These are phyloP conservation scores for Paralagenidium karlingii DNA, from an alignment of 352 stramenopile species.

Conservation along the genomic window DNA sequence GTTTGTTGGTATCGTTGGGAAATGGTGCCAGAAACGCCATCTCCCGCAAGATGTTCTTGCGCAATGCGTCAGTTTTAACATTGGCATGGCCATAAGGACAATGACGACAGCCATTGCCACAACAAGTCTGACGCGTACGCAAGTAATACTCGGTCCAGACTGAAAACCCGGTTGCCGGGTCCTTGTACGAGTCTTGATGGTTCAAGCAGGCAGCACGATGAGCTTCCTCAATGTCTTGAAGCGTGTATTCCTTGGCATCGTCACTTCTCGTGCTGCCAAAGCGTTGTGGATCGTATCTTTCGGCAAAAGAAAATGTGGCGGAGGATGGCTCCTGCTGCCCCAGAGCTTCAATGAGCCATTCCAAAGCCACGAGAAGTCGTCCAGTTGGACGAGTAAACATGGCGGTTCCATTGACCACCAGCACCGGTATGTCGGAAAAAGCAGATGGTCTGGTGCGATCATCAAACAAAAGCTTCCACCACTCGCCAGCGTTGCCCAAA, in stretches of 20 bases:
- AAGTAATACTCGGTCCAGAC: conserved; percentile 82
- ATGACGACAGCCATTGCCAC: conserved; percentile 82
- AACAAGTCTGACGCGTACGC: conserved; percentile 70
- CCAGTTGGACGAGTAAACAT: conserved; percentile 60
- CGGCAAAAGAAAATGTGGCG: too few relatives aligned
- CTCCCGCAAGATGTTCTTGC: conserved; percentile 20
- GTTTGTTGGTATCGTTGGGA: too few relatives aligned
- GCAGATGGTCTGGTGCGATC: conserved; percentile 3
- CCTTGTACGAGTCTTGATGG: conserved; percentile 68
- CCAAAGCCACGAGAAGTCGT: conserved; percentile 32
- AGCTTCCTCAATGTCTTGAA: conserved; percentile 48
- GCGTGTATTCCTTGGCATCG: too few relatives aligned
- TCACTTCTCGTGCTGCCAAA: too few relatives aligned
- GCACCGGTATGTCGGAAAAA: too few relatives aligned
- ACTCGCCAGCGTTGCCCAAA: conserved; percentile 19
- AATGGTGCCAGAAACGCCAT: too few relatives aligned
- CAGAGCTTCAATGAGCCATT: conserved; percentile 63
- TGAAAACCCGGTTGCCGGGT: conserved; percentile 73
- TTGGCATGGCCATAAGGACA: conserved; percentile 84
- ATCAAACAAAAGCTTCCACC: conserved; percentile 21
- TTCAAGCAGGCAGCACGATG: conserved; percentile 58
- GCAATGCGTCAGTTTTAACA: conserved; percentile 23
- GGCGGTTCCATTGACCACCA: conserved; percentile 51
- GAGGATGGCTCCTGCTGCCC: too few relatives aligned
- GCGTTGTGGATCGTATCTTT: too few relatives aligned